Base-by-base conservation (phyloP, 192 early-diverging fungal genomes). In the Gamsiella multidivaricata region DNA sequence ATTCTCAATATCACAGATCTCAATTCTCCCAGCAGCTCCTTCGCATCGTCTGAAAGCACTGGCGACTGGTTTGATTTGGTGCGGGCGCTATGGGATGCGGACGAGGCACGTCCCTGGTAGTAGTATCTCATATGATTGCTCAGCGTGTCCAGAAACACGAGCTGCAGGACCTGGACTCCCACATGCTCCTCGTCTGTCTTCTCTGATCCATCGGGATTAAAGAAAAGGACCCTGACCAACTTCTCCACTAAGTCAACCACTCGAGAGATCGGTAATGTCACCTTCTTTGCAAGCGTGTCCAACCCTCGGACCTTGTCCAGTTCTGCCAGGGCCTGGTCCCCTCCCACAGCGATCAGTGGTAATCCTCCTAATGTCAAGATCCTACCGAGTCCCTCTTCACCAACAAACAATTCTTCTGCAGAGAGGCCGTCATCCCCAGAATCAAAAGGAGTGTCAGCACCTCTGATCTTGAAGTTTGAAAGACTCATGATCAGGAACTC, bases 401-500 rank as follows among this genome's bases (percentile, higher is more conserved):
- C 65, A 6, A 84, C 70, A 41, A 85, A 45, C 18, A 84, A 39
- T 12, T 79, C 56, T 58, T 79, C 61, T 32, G 55, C 54, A 26
- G 54, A 59, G 14, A 62, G 43, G 6, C 55, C 47, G 7, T 55
- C 52, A 7, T 43, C 41, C 0, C 28, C 20, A 18, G 32, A 26
- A 20, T 67, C 53, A 8, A 14, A 26, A 42, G 34, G 5, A 7
- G 1, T 3, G 10, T 14, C 34, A 5, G 4, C 14, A 33, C 25
- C 34, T 17, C 47, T n/a, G 11, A 60, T 50, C 23, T 60, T 64
- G 23, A 81, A 65, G 4, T 54, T 52, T 0, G 65, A 75, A 20
- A 86, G 34, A 29, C 55, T 69, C 52, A 80, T 63, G 18, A 87
- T 54, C 39, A 88, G 59, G 42, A 83, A 87, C 63, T 88, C 87